Conservation (phyloP, 176 grass and related monocot species). For the Aegilops longissima region DNA sequence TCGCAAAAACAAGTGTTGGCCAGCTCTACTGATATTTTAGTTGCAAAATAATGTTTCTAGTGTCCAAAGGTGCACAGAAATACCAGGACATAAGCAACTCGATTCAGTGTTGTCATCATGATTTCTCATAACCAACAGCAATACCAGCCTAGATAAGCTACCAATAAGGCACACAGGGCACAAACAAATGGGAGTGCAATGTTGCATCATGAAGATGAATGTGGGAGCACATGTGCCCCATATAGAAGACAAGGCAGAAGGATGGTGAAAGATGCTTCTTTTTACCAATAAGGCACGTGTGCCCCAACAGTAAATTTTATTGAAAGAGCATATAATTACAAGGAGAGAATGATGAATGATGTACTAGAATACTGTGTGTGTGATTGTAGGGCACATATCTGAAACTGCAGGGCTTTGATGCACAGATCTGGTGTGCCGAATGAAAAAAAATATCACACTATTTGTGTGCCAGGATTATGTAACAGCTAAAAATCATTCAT, state of each 20-base stretch:
- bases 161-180: conserved; percentile 4
- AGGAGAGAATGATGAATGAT: neutral
- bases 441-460: neutral
- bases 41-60: neutral
- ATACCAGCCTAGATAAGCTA: neutral
- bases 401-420: neutral
- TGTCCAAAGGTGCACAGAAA: neutral
- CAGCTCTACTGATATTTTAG: neutral
- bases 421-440: neutral
- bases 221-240: neutral
- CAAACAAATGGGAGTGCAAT: conserved; percentile 5
- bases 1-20: neutral
- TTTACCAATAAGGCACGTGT: neutral
- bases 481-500: conserved; percentile 7
- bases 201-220: conserved; percentile 17
- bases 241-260: conserved; percentile 15
- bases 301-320: neutral
- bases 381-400: neutral
- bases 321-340: neutral
- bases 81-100: neutral
- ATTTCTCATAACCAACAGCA: conserved; percentile 20
- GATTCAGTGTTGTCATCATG: neutral
- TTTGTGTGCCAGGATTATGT: neutral
- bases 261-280: neutral
- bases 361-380: neutral